These are phyloP conservation scores for Russula dissimulans DNA, from an alignment of 768 basidiomycete species.

Conservation along the genomic window DNA sequence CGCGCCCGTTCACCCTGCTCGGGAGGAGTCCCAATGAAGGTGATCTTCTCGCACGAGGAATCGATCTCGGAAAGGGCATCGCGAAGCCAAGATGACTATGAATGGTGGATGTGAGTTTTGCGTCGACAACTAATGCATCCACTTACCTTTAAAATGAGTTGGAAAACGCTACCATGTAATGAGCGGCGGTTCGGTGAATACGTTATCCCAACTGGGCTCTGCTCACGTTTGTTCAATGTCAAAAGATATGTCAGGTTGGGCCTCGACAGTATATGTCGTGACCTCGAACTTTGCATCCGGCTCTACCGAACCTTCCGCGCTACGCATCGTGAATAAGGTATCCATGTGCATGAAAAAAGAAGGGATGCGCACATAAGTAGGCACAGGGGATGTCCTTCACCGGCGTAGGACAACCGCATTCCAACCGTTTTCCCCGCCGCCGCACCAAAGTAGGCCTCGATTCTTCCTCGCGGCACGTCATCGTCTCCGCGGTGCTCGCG, in stretches of 20 bases:
- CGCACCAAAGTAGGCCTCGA: constrained; percentile 51
- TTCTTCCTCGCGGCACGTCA: constrained; percentile 32
- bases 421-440: constrained; percentile 58
- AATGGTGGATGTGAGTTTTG: not conserved
- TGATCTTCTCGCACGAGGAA: constrained; percentile 76
- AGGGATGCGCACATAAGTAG: constrained; percentile 58
- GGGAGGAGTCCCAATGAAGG: constrained; percentile 66
- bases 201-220: constrained; percentile 1
- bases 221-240: constrained; percentile 54
- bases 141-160: constrained; percentile 44
- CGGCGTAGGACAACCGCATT: constrained; percentile 78
- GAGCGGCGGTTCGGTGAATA: not conserved
- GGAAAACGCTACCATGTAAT: constrained; percentile 4
- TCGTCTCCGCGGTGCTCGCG: constrained; percentile 37
- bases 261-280: constrained; percentile 76
- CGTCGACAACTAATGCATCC: constrained; percentile 53
- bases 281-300: constrained; percentile 86
- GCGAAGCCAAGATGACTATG: constrained; percentile 84
- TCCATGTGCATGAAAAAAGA: not conserved
- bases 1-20: constrained; percentile 14
- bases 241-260: constrained; percentile 71
- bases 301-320: constrained; percentile 69
- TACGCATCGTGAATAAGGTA: constrained; percentile 23
- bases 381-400: constrained; percentile 68
- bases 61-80: constrained; percentile 90